phyloP scores from a whole-genome alignment of 2,329 filamentous ascomycete genomes.

The Phialophora chinensis region DNA sequence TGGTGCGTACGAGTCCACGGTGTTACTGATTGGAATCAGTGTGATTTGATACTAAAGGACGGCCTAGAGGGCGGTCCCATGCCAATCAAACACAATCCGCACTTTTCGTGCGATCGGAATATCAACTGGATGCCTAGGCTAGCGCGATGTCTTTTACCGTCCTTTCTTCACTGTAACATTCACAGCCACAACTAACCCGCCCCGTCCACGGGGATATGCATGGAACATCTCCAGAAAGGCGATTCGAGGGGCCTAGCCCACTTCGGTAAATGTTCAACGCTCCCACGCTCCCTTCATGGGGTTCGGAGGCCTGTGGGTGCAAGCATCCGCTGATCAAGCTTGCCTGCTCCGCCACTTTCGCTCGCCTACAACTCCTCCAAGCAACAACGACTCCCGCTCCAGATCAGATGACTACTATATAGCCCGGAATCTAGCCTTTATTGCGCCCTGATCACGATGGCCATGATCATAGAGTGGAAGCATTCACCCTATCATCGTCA shows the following conservation, averaged over 20 bases:
- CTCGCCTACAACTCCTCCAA: slow-evolving; percentile 3
- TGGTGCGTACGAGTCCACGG: too few species aligned
- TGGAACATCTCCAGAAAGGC: neutral
- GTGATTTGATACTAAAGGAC: too few species aligned
- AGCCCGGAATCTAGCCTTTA: neutral
- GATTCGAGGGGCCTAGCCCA: neutral
- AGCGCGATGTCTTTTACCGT: neutral
- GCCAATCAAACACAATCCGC: too few species aligned
- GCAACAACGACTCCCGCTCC: neutral
- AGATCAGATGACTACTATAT: neutral
- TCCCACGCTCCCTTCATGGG: neutral
- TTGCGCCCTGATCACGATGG: neutral
- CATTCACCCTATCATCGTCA: neutral
- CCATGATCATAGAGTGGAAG: neutral
- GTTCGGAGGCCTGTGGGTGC: neutral
- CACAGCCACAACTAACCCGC: slow-evolving; percentile 2
- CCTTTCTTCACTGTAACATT: neutral
- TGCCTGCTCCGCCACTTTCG: slow-evolving; percentile 2
- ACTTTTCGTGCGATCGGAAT: neutral
- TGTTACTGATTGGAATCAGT: too few species aligned
- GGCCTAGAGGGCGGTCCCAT: too few species aligned
- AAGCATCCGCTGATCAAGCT: slow-evolving; percentile 1
- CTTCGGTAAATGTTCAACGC: neutral
- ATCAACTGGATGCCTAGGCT: neutral
- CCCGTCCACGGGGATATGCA: neutral